These are phyloP conservation scores for Pythium vanterpoolii DNA, from an alignment of 352 stramenopile genomes.

Conservation along the genomic window DNA sequence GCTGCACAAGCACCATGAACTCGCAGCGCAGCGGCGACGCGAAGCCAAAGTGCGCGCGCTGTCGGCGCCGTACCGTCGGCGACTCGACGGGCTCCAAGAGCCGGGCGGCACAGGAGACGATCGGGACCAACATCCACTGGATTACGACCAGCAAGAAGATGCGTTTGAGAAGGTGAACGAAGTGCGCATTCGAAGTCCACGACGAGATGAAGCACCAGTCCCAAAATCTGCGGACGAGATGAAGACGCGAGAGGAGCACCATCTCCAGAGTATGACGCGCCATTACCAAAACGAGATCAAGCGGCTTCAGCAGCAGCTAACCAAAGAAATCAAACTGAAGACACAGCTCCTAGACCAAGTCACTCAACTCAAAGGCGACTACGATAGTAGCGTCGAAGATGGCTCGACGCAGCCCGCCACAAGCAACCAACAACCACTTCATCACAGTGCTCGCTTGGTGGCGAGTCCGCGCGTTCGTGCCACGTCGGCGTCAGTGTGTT, in stretches of 20 bases:
- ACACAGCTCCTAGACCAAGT: conserved; percentile 44
- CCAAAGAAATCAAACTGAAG: conserved; percentile 47
- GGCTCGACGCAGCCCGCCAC: background rate
- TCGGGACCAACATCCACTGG: background rate
- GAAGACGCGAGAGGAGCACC: conserved; percentile 7
- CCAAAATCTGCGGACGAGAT: conserved; percentile 6
- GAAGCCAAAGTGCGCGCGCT: conserved; percentile 50
- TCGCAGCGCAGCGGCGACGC: conserved; percentile 31
- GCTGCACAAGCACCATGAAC: conserved; percentile 43
- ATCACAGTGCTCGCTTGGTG: background rate
- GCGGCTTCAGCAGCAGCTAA: conserved; percentile 57
- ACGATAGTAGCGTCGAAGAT: background rate
- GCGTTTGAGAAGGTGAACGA: conserved; percentile 32
- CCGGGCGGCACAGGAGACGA: background rate
- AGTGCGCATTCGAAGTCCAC: conserved; percentile 22
- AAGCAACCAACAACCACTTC: background rate
- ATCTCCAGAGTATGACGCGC: conserved; percentile 37
- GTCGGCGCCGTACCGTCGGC: conserved; percentile 35
- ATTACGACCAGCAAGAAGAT: conserved; percentile 40
- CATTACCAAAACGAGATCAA: conserved; percentile 73
- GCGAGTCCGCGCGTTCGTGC: conserved; percentile 29
- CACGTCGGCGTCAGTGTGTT: conserved; percentile 32
- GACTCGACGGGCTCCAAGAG: background rate
- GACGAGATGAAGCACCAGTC: background rate
- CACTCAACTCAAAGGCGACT: conserved; percentile 25